Evolutionary conservation across 305 asterid species (phyloP).

Genomic region (Fraxinus dipetala): DNA sequence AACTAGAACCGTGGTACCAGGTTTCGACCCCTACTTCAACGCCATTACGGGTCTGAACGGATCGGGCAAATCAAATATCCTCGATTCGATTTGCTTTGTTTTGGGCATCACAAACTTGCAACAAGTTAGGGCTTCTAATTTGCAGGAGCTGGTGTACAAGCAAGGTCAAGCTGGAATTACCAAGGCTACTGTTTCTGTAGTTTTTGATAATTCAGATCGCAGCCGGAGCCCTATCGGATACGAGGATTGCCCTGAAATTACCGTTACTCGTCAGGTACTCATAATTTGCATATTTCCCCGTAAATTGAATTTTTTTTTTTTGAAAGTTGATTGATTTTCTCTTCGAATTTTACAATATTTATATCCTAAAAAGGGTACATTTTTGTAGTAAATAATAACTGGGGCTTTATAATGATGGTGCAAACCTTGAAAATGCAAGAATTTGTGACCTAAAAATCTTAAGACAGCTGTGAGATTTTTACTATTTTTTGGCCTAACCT

Average conservation of each 20-base stretch:
- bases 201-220: slow-evolving; percentile 82
- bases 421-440: background rate
- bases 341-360: background rate
- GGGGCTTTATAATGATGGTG: background rate
- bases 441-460: background rate
- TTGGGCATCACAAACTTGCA: slow-evolving; percentile 93
- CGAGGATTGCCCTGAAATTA: slow-evolving; percentile 83
- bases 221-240: slow-evolving; percentile 86
- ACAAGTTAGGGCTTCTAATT: slow-evolving; percentile 96
- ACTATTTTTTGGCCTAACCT: background rate
- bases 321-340: background rate
- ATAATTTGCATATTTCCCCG: background rate
- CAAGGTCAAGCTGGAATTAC: slow-evolving; percentile 99
- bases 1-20: slow-evolving; percentile 88
- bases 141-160: slow-evolving; percentile 98
- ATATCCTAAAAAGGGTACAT: background rate
- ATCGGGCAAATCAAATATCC: slow-evolving; percentile 93
- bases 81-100: slow-evolving; percentile 95
- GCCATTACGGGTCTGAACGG: slow-evolving; percentile 94
- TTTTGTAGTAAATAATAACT: background rate
- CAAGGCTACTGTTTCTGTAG: slow-evolving; percentile 88
- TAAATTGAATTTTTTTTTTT: background rate
- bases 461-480: background rate
- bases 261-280: slow-evolving; percentile 91
- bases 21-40: slow-evolving; percentile 88